Evolutionary conservation across 2,329 filamentous ascomycete species (phyloP), one percentile per base, ranked within the genome.

Genomic region (Epichloe sp.): DNA sequence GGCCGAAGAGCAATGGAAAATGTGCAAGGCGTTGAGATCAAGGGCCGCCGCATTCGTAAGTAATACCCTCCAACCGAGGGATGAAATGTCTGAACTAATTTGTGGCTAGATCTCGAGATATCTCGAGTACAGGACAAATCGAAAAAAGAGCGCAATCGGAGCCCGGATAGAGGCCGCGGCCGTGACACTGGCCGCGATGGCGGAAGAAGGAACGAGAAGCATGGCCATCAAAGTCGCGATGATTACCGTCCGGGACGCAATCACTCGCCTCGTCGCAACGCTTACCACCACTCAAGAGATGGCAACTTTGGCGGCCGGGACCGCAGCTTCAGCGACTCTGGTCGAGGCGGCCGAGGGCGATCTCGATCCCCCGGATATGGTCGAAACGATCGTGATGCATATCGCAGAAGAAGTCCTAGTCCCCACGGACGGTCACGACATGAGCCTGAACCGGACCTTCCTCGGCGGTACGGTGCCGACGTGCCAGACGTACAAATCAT

Each of bases 21-120:
- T 37, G 82, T 96, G 54, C 88, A 97, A 67, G 88, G 87, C 10
- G 78, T 81, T 41, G 79, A 88, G 56, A 81, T 97, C 38, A 80
- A 87, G 62, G 91, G 90, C n/a, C 84, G 90, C 57, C 89, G 89
- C 65, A 95, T 97, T 63, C 89, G 91, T 95, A 73, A 79, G 89
- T 74, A 45, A 4, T 19, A 31, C 4, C 5, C 36, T n/a, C 19
- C 4, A 26, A 21, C 7, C 15, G 12, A 14, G 11, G 3, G 2
- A 17, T 36, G 7, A 35, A 35, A 36, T 43, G 15, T 19, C 11
- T 3, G 10, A 37, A 14, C 38, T 51, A 26, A 42, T 5, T 10
- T 26, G 5, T 12, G 31, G 5, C 4, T 55, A 93, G 88, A 95
- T 63, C 79, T 96, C 19, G 90, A 96, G 64, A 80, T 95, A 40